Evolutionary conservation across 1,284 basidiomycete genomes (phyloP).

Genomic region (Thelephora terrestris): DNA sequence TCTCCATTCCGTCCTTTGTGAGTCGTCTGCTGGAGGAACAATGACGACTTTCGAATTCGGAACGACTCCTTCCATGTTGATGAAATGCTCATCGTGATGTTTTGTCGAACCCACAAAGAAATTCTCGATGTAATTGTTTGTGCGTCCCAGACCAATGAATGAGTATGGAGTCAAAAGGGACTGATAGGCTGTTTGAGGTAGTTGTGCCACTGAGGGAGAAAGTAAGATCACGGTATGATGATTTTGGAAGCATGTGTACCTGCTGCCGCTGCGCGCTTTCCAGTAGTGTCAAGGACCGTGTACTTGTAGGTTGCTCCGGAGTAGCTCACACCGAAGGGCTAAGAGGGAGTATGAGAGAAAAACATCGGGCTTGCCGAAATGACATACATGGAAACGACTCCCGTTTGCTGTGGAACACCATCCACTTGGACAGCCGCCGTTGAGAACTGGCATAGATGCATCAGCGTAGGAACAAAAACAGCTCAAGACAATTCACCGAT

Average conservation of each 20-base stretch:
- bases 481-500: constrained; percentile 46
- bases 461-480: constrained; percentile 1
- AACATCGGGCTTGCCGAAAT: not conserved
- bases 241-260: constrained; percentile 31
- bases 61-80: constrained; percentile 93
- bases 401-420: constrained; percentile 59
- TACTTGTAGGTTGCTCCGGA: constrained; percentile 97
- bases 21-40: constrained; percentile 58
- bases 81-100: constrained; percentile 58
- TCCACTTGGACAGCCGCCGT: constrained; percentile 83
- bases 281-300: constrained; percentile 91
- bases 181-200: constrained; percentile 88
- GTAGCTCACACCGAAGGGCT: constrained; percentile 92
- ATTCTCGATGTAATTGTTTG: constrained; percentile 99
- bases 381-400: constrained; percentile 63
- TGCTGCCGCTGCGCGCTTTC: constrained; percentile 83
- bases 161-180: constrained; percentile 86
- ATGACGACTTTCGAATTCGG: constrained; percentile 98
- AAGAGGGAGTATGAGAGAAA: not conserved
- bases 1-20: constrained; percentile 48
- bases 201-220: constrained; percentile 65
- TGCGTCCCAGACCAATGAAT: constrained; percentile 94
- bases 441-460: constrained; percentile 51
- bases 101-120: constrained; percentile 86
- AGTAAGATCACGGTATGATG: constrained; percentile 4